These are phyloP conservation scores for Falciphora oryzae DNA, from an alignment of 2,329 filamentous ascomycete genomes.

Conservation along the genomic window DNA sequence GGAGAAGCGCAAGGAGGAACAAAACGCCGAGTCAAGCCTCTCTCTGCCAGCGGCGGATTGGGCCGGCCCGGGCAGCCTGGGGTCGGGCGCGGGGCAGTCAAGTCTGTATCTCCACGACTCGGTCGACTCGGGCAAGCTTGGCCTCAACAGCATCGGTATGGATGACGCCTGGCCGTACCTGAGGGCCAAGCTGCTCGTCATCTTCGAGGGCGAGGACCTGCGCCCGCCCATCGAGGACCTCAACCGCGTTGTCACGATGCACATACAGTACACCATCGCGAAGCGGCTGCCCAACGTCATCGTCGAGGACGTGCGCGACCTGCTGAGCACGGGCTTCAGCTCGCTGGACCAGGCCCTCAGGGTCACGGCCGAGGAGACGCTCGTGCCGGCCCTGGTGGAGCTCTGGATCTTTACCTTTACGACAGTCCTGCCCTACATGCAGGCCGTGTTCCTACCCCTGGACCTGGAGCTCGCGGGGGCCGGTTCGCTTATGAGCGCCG, in stretches of 20 bases:
- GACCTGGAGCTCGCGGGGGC: slow-evolving; percentile 89
- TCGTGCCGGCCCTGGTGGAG: slow-evolving; percentile 87
- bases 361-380: slow-evolving; percentile 72
- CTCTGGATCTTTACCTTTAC: slow-evolving; percentile 94
- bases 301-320: slow-evolving; percentile 69
- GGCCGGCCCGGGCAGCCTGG: slow-evolving; percentile 13
- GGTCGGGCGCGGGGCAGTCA: slow-evolving; percentile 30
- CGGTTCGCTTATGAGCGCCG: slow-evolving; percentile 69
- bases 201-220: slow-evolving; percentile 78
- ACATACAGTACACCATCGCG: slow-evolving; percentile 73
- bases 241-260: slow-evolving; percentile 71
- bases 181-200: slow-evolving; percentile 67
- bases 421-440: slow-evolving; percentile 84
- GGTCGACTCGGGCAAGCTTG: slow-evolving; percentile 52
- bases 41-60: slow-evolving; percentile 26
- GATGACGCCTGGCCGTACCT: slow-evolving; percentile 82
- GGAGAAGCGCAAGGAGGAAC: slow-evolving; percentile 74
- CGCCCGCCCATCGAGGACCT: slow-evolving; percentile 78
- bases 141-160: slow-evolving; percentile 62
- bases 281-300: slow-evolving; percentile 64
- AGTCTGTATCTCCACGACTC: slow-evolving; percentile 44
- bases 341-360: slow-evolving; percentile 80
- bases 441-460: slow-evolving; percentile 88
- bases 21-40: slow-evolving; percentile 45
- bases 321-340: slow-evolving; percentile 74